Evolutionary conservation across 1,139 yeast species (phyloP).

Genomic region (Protomyces macrosporus): DNA sequence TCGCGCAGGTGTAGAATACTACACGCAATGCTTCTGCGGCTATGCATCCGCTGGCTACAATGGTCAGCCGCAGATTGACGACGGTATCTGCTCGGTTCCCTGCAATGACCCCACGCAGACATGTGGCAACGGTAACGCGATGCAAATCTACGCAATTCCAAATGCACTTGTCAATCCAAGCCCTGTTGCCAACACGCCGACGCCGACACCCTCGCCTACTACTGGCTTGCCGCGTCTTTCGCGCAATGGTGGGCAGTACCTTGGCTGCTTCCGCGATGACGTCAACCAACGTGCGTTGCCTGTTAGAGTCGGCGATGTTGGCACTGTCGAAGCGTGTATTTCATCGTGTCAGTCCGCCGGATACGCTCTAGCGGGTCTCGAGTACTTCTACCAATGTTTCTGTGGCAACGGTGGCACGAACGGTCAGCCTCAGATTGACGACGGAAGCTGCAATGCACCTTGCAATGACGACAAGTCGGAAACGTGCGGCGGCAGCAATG

Average conservation of each 20-base stretch:
- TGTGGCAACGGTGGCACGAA: neutral
- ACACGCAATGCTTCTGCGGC: neutral
- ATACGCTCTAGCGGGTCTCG: neutral
- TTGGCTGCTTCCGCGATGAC: neutral
- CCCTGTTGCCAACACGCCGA: neutral
- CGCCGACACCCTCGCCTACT: conserved; percentile 1
- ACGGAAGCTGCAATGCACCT: neutral
- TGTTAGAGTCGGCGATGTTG: neutral
- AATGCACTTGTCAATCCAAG: neutral
- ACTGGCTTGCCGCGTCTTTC: conserved; percentile 7
- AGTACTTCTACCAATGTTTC: conserved; percentile 5
- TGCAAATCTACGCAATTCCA: neutral
- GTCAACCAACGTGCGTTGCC: neutral
- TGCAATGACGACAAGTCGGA: conserved; percentile 1
- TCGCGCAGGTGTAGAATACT: neutral
- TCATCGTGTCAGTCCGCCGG: neutral
- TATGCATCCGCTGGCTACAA: neutral
- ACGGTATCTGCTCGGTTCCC: neutral
- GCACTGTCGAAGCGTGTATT: conserved; percentile 5
- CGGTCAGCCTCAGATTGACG: neutral
- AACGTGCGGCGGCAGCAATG: neutral
- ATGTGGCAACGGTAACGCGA: neutral
- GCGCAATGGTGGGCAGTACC: neutral
- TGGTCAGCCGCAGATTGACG: neutral
- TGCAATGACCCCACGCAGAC: neutral